Evolutionary conservation across 148 eudicot genomes (phyloP).

Genomic region (Beta vulgaris): DNA sequence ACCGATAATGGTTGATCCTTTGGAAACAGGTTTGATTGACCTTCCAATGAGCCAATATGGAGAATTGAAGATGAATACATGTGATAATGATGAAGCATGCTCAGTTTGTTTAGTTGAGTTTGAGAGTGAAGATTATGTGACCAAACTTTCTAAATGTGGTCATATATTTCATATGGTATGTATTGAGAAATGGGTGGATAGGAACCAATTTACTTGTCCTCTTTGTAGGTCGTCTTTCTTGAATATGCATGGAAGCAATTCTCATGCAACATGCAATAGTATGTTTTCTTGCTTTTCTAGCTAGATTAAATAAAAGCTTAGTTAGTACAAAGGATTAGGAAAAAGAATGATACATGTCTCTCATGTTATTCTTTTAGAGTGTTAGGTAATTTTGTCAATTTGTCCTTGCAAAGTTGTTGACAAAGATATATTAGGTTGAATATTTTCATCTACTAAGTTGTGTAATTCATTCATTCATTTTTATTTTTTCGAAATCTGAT

Average conservation of each 20-base stretch:
- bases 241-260: slow-evolving; percentile 20
- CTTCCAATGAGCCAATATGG: slow-evolving; percentile 34
- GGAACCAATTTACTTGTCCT: slow-evolving; percentile 64
- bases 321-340: background rate
- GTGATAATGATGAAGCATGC: slow-evolving; percentile 29
- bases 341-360: background rate
- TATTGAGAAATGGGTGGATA: slow-evolving; percentile 57
- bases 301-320: background rate
- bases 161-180: slow-evolving; percentile 62
- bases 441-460: background rate
- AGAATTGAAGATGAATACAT: slow-evolving; percentile 29
- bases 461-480: slow-evolving; percentile 2
- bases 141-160: slow-evolving; percentile 45
- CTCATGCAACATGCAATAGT: slow-evolving; percentile 13
- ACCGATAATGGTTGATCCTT: background rate
- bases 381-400: background rate
- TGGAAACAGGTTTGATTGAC: slow-evolving; percentile 26
- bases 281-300: slow-evolving; percentile 11
- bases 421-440: background rate
- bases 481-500: background rate
- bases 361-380: too few relatives aligned
- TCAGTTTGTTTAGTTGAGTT: slow-evolving; percentile 71
- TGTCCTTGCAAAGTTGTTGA: background rate
- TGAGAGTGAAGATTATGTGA: slow-evolving; percentile 51
- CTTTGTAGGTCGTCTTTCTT: slow-evolving; percentile 59